These are phyloP conservation scores for Monilinia fructicola DNA, from an alignment of 2,329 filamentous ascomycete species.

Conservation along the genomic window DNA sequence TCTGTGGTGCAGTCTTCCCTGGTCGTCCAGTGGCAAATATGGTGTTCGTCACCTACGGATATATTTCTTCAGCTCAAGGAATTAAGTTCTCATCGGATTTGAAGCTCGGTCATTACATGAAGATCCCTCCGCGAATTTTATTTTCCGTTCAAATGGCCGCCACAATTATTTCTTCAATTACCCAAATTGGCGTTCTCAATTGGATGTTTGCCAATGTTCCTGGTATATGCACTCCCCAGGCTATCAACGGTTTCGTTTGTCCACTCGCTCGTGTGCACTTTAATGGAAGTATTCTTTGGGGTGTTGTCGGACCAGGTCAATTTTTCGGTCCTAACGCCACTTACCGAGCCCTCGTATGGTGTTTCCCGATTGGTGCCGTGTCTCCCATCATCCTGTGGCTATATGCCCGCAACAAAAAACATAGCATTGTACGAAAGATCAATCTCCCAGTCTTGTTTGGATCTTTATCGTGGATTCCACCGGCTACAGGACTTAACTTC, in stretches of 20 bases:
- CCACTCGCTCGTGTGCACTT: conserved; percentile 86
- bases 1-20: conserved; percentile 79
- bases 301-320: conserved; percentile 76
- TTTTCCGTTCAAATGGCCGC: conserved; percentile 77
- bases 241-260: conserved; percentile 86
- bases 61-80: conserved; percentile 84
- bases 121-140: conserved; percentile 75
- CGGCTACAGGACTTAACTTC: conserved; percentile 83
- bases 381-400: conserved; percentile 74
- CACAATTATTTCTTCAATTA: conserved; percentile 73
- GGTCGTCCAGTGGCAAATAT: conserved; percentile 87
- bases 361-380: conserved; percentile 73
- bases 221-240: conserved; percentile 73
- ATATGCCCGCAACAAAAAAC: conserved; percentile 58
- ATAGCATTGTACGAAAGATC: conserved; percentile 69
- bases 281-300: conserved; percentile 88
- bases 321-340: conserved; percentile 78
- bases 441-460: conserved; percentile 83
- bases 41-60: conserved; percentile 90
- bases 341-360: conserved; percentile 77
- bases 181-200: conserved; percentile 81
- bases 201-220: conserved; percentile 84
- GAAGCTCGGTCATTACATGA: conserved; percentile 87
- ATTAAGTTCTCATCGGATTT: conserved; percentile 87
- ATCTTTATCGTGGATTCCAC: conserved; percentile 81